phyloP scores from a whole-genome alignment of 2,329 filamentous ascomycete species.

The Chaetomium globosum region DNA sequence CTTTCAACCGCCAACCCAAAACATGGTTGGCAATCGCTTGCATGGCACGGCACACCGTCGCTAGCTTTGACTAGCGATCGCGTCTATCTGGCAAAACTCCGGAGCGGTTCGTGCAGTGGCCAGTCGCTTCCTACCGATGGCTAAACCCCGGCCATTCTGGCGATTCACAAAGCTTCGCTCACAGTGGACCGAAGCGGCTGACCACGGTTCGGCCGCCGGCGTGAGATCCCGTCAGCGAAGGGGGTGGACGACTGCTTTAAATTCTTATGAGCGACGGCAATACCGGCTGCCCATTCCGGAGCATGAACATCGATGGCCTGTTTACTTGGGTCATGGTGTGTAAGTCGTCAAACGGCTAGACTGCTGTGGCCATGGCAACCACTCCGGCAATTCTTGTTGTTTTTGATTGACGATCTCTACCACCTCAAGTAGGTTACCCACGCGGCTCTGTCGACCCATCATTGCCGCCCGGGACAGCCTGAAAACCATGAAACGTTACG shows the following conservation, averaged over 20 bases:
- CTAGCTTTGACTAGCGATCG: slow-evolving; percentile 6
- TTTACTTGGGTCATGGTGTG: not conserved
- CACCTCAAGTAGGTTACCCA: not conserved
- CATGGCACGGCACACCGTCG: slow-evolving; percentile 10
- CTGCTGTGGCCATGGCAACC: slow-evolving; percentile 9
- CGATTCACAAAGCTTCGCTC: slow-evolving; percentile 29
- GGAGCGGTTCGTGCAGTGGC: not conserved
- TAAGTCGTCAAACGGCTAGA: not conserved
- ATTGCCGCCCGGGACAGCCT: not conserved
- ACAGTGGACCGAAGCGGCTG: slow-evolving; percentile 11
- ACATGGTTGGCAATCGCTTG: not conserved
- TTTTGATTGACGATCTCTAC: not conserved
- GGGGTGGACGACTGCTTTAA: not conserved
- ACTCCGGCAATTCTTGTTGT: not conserved
- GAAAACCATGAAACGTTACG: not conserved
- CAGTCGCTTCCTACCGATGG: slow-evolving; percentile 22
- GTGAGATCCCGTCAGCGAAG: slow-evolving; percentile 6
- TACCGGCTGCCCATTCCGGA: slow-evolving; percentile 14
- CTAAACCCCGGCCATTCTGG: slow-evolving; percentile 33
- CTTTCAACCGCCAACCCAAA: slow-evolving; percentile 22
- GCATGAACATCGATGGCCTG: slow-evolving; percentile 1
- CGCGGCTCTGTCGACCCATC: slow-evolving; percentile 1
- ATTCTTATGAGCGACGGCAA: slow-evolving; percentile 9
- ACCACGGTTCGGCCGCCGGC: slow-evolving; percentile 8
- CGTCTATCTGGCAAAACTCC: slow-evolving; percentile 22